These are phyloP conservation scores for Chytriomyces hyalinus DNA, from an alignment of 192 early-diverging fungal species.

Conservation along the genomic window DNA sequence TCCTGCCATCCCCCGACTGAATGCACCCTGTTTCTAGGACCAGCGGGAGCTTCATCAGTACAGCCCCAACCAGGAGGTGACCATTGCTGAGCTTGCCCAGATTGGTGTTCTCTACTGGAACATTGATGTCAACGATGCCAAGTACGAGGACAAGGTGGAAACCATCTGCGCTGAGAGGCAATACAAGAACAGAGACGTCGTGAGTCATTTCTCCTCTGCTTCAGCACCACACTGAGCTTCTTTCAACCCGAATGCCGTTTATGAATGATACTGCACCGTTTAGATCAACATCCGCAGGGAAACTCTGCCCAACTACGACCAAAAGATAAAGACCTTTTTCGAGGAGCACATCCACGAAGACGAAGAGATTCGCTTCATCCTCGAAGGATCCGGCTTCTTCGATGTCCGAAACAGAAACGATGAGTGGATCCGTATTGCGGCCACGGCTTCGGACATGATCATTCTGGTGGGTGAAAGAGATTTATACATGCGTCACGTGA, in stretches of 20 bases:
- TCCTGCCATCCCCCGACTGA: neutral
- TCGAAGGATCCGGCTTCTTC: constrained; percentile 94
- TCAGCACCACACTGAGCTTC: neutral
- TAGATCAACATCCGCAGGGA: constrained; percentile 83
- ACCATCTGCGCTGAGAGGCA: constrained; percentile 71
- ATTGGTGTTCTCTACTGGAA: constrained; percentile 80
- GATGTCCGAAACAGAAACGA: constrained; percentile 62
- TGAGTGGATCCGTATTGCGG: constrained; percentile 86
- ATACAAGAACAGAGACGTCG: constrained; percentile 93
- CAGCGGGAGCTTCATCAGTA: constrained; percentile 83
- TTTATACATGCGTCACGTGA: neutral
- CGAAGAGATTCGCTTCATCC: constrained; percentile 94
- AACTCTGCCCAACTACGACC: constrained; percentile 86
- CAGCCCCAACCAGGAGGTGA: constrained; percentile 63
- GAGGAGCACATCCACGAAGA: constrained; percentile 66
- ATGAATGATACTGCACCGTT: neutral
- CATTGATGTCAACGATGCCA: constrained; percentile 51
- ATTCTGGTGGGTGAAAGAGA: constrained; percentile 58
- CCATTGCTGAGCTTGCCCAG: constrained; percentile 65
- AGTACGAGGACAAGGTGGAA: constrained; percentile 65
- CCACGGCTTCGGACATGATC: constrained; percentile 79
- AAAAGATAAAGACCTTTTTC: constrained; percentile 92
- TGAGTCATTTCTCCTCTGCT: constrained; percentile 32
- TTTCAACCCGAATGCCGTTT: too few species aligned
- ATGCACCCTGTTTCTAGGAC: constrained; percentile 48